These are phyloP conservation scores for Oemleria cerasiformis DNA, from an alignment of 306 rosid species.

Conservation along the genomic window DNA sequence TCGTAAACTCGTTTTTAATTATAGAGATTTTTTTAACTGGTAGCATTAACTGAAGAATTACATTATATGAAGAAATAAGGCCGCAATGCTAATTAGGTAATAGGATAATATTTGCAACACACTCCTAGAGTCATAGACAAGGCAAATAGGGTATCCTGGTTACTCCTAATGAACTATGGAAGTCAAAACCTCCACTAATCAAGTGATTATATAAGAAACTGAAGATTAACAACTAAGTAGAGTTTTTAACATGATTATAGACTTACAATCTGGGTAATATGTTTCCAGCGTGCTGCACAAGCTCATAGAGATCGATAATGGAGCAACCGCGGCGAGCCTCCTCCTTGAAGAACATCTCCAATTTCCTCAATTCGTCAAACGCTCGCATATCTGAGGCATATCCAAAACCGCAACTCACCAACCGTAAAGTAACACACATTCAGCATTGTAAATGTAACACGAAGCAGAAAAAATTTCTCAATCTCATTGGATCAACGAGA, in stretches of 20 bases:
- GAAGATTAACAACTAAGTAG: neutral
- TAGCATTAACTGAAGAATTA: neutral
- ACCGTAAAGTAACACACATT: neutral
- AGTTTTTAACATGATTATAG: neutral
- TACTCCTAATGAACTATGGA: neutral
- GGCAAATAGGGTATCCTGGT: neutral
- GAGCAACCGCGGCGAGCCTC: constrained; percentile 98
- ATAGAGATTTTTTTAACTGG: neutral
- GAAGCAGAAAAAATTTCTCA: constrained; percentile 14
- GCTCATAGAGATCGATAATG: constrained; percentile 91
- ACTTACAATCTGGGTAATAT: constrained; percentile 92
- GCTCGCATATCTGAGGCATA: constrained; percentile 85
- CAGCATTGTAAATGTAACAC: neutral
- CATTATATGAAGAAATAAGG: neutral
- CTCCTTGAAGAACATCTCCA: constrained; percentile 95
- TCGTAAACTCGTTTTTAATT: neutral
- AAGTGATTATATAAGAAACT: neutral
- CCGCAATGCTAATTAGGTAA: neutral
- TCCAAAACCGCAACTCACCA: constrained; percentile 23
- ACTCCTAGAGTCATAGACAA: neutral
- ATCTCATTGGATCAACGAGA: constrained; percentile 36
- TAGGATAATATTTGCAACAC: neutral
- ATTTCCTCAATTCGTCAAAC: constrained; percentile 88
- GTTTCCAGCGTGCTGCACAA: constrained; percentile 97
- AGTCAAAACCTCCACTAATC: neutral